Conservation (phyloP, 2,329 filamentous ascomycete genomes). For the Diaporthe sp. region DNA sequence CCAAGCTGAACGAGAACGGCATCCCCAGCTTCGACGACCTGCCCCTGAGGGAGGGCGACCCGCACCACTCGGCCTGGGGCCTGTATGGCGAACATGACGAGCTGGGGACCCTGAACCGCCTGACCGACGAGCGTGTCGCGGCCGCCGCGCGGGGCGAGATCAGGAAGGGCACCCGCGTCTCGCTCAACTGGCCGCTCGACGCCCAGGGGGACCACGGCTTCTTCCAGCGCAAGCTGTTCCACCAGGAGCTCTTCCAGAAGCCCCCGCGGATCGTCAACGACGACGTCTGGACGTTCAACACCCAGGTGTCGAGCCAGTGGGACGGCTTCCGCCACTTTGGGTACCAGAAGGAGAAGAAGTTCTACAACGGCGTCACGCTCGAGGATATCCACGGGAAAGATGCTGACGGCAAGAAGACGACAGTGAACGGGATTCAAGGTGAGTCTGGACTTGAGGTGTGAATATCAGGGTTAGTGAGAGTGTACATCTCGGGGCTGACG, state of each 20-base stretch:
- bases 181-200: conserved; percentile 71
- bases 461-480: neutral
- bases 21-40: conserved; percentile 62
- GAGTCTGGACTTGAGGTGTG: neutral
- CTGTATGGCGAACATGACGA: conserved; percentile 69
- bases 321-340: conserved; percentile 66
- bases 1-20: conserved; percentile 53
- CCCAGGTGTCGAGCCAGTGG: conserved; percentile 70
- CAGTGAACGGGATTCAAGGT: conserved; percentile 57
- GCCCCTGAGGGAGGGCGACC: conserved; percentile 60
- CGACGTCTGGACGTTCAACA: conserved; percentile 70
- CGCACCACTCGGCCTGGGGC: conserved; percentile 58
- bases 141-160: conserved; percentile 65
- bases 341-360: conserved; percentile 58
- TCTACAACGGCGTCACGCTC: conserved; percentile 52
- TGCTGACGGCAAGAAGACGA: conserved; percentile 47
- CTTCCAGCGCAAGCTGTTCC: conserved; percentile 68
- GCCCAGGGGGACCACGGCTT: conserved; percentile 63
- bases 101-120: conserved; percentile 71
- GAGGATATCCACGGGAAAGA: conserved; percentile 48
- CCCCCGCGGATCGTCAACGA: conserved; percentile 68
- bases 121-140: conserved; percentile 66
- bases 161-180: conserved; percentile 66
- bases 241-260: conserved; percentile 65
- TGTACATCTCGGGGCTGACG: neutral